These are phyloP conservation scores for Nakaseomyces sp. DNA, from an alignment of 1,139 yeast species.

Conservation along the genomic window DNA sequence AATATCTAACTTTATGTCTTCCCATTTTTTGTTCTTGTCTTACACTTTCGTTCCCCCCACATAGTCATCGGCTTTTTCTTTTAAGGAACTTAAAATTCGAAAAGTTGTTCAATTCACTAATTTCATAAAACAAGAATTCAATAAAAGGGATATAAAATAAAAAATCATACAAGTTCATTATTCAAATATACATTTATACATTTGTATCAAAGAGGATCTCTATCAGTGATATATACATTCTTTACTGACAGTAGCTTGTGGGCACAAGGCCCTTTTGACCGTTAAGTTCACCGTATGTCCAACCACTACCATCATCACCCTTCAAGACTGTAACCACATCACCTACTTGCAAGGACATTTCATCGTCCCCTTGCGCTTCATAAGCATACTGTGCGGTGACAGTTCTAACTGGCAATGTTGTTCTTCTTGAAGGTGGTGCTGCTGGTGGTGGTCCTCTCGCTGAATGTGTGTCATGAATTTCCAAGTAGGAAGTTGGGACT, in stretches of 20 bases:
- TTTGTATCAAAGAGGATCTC: neutral
- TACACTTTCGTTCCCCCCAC: neutral
- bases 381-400: conserved; percentile 73
- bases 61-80: neutral
- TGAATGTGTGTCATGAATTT: conserved; percentile 32
- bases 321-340: conserved; percentile 63
- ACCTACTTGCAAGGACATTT: conserved; percentile 61
- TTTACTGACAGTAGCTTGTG: conserved; percentile 47
- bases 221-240: neutral
- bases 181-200: neutral
- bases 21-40: too few species aligned
- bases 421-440: conserved; percentile 80
- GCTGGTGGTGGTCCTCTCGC: conserved; percentile 41
- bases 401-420: conserved; percentile 33
- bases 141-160: too few species aligned
- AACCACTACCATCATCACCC: conserved; percentile 82
- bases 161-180: neutral
- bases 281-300: conserved; percentile 87
- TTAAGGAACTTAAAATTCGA: neutral
- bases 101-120: too few species aligned
- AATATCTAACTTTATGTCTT: neutral
- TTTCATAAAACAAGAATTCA: too few species aligned
- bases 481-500: conserved; percentile 82
- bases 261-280: conserved; percentile 77
- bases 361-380: conserved; percentile 75